Conservation (phyloP, 495 filamentous ascomycete species). For the Xylaria grammica region DNA sequence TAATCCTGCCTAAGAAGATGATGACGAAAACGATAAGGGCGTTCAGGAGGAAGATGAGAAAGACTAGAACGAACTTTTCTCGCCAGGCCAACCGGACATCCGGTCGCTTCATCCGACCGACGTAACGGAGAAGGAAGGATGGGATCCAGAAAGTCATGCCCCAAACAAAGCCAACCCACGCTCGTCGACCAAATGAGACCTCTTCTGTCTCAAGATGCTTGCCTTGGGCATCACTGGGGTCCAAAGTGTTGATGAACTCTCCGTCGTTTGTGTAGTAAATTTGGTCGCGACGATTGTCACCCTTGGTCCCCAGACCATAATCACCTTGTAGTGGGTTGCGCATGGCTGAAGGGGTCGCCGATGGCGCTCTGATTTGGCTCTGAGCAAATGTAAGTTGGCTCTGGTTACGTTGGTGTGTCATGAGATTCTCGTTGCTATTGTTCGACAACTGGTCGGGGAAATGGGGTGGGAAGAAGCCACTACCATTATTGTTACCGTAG, state of each 20-base stretch:
- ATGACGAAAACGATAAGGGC: conserved; percentile 90
- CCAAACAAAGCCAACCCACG: conserved; percentile 87
- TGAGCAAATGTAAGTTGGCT: conserved; percentile 67
- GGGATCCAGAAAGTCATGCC: conserved; percentile 93
- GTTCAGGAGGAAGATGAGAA: conserved; percentile 84
- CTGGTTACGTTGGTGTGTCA: conserved; percentile 62
- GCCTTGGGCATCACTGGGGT: conserved; percentile 75
- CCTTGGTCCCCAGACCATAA: conserved; percentile 84
- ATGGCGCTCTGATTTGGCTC: conserved; percentile 62
- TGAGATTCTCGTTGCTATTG: conserved; percentile 72
- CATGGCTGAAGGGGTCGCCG: conserved; percentile 72
- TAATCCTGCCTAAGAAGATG: conserved; percentile 77
- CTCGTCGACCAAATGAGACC: conserved; percentile 64
- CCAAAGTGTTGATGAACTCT: conserved; percentile 60
- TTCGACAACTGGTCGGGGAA: conserved; percentile 65
- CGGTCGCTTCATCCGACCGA: conserved; percentile 96
- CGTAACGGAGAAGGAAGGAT: conserved; percentile 74
- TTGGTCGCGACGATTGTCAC: conserved; percentile 76
- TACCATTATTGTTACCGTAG: conserved; percentile 66
- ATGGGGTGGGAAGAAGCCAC: conserved; percentile 72
- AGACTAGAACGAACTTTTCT: conserved; percentile 85
- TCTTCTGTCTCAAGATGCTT: conserved; percentile 76
- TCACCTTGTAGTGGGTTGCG: conserved; percentile 73
- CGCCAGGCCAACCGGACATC: conserved; percentile 97
- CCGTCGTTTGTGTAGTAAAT: conserved; percentile 71